These are phyloP conservation scores for Malus domestica DNA, from an alignment of 306 rosid species.

Conservation along the genomic window DNA sequence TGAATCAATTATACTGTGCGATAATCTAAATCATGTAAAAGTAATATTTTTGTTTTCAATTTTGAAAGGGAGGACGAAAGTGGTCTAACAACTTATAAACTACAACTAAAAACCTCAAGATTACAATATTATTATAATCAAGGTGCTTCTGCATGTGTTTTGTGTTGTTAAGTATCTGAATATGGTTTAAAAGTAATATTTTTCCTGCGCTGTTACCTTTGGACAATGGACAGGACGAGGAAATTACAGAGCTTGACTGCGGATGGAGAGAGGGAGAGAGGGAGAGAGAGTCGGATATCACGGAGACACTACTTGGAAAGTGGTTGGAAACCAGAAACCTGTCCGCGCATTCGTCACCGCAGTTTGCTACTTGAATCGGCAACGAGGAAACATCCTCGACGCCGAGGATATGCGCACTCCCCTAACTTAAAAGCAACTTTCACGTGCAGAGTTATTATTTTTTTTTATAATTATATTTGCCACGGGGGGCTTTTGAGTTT, in stretches of 20 bases:
- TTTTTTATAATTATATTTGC: too few species aligned
- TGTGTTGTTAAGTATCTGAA: too few species aligned
- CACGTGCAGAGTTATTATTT: slow-evolving; percentile 20
- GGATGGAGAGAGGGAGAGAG: background rate
- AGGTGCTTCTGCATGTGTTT: too few species aligned
- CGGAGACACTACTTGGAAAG: background rate
- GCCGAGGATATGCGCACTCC: background rate
- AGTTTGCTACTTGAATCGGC: background rate
- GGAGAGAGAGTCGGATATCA: background rate
- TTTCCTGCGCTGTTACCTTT: background rate
- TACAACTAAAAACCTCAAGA: too few species aligned
- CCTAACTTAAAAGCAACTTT: background rate
- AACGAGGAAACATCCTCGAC: slow-evolving; percentile 22
- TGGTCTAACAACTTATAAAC: too few species aligned
- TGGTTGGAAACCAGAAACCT: background rate
- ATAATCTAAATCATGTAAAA: too few species aligned
- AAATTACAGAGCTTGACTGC: background rate
- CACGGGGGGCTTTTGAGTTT: slow-evolving; percentile 17
- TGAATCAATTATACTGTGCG: too few species aligned
- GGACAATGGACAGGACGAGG: background rate
- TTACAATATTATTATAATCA: too few species aligned
- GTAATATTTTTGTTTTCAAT: too few species aligned
- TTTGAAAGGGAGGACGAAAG: too few species aligned
- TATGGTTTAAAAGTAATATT: too few species aligned
- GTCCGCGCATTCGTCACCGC: background rate